Percentiles rank a stretch among this genome's conserved stretches.
Evolutionary conservation across 2,329 filamentous ascomycete species (phyloP).

Genomic region (Teratosphaeria gauchensis): DNA sequence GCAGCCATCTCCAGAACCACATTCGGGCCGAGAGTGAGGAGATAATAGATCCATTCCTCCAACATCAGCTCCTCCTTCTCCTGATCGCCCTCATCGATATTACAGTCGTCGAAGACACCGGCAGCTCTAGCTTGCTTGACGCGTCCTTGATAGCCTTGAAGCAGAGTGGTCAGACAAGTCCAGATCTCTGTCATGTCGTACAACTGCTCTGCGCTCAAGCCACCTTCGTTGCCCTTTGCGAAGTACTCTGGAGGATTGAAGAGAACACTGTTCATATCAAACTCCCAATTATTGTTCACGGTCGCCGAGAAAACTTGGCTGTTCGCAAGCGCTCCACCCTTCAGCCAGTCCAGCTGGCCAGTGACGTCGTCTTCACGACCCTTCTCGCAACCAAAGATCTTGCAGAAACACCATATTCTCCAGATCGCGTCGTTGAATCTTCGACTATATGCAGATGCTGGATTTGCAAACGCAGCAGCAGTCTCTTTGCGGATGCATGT

Average conservation of each 20-base stretch:
- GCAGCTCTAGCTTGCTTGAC: constrained; percentile 44
- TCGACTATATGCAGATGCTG: constrained; percentile 33
- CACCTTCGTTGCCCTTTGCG: constrained; percentile 45
- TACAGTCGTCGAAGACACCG: constrained; percentile 45
- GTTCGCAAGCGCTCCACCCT: constrained; percentile 45
- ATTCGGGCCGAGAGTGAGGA: constrained; percentile 50
- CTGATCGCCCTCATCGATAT: constrained; percentile 39
- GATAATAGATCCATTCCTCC: constrained; percentile 52
- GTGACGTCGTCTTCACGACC: constrained; percentile 49
- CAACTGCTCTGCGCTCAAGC: constrained; percentile 46
- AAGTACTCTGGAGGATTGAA: constrained; percentile 50
- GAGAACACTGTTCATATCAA: constrained; percentile 44
- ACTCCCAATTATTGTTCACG: constrained; percentile 36
- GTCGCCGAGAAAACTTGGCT: constrained; percentile 36
- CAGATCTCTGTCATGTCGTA: constrained; percentile 58
- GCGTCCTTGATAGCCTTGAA: constrained; percentile 47
- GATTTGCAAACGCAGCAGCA: constrained; percentile 41
- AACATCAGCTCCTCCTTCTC: constrained; percentile 45
- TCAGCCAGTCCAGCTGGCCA: constrained; percentile 54
- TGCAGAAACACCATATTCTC: constrained; percentile 58
- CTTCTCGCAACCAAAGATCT: constrained; percentile 51
- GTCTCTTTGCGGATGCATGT: constrained; percentile 49
- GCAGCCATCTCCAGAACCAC: constrained; percentile 44
- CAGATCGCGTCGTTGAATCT: constrained; percentile 54
- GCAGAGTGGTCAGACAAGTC: constrained; percentile 49